Conservation (phyloP, 768 basidiomycete species). For the Amanita jacksonii region DNA sequence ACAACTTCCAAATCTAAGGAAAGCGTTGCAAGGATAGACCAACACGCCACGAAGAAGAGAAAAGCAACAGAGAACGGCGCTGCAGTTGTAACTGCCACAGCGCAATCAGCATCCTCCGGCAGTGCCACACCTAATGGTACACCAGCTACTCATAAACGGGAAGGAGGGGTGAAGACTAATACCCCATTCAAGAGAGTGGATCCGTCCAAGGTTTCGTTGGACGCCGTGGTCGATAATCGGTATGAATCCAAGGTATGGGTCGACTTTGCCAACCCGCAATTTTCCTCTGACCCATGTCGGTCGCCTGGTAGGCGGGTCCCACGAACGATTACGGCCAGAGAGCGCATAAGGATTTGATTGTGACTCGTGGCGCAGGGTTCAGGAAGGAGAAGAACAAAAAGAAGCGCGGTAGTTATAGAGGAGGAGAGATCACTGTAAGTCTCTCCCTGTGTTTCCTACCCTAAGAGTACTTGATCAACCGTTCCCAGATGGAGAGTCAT, state of each 20-base stretch:
- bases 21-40: slow-evolving; percentile 8
- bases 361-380: slow-evolving; percentile 91
- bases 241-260: slow-evolving; percentile 68
- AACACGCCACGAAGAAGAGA: slow-evolving; percentile 48
- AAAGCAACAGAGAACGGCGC: slow-evolving; percentile 42
- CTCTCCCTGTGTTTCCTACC: slow-evolving; percentile 2
- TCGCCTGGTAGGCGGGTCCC: slow-evolving; percentile 40
- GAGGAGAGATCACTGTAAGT: slow-evolving; percentile 89
- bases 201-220: slow-evolving; percentile 38
- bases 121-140: neutral
- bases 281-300: neutral
- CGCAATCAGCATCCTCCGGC: slow-evolving; percentile 9
- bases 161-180: slow-evolving; percentile 29
- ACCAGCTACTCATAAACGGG: slow-evolving; percentile 17
- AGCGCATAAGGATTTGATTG: slow-evolving; percentile 81
- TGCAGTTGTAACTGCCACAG: slow-evolving; percentile 37
- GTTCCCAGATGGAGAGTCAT: slow-evolving; percentile 62
- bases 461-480: neutral
- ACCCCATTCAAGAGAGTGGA: slow-evolving; percentile 80
- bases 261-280: too few relatives aligned
- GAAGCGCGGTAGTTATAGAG: slow-evolving; percentile 89
- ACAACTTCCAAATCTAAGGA: slow-evolving; percentile 4
- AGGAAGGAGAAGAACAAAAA: slow-evolving; percentile 99
- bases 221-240: slow-evolving; percentile 51
- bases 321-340: slow-evolving; percentile 79